Evolutionary conservation across 176 grass and related monocot genomes (phyloP).

Genomic region (Triticum turgidum): DNA sequence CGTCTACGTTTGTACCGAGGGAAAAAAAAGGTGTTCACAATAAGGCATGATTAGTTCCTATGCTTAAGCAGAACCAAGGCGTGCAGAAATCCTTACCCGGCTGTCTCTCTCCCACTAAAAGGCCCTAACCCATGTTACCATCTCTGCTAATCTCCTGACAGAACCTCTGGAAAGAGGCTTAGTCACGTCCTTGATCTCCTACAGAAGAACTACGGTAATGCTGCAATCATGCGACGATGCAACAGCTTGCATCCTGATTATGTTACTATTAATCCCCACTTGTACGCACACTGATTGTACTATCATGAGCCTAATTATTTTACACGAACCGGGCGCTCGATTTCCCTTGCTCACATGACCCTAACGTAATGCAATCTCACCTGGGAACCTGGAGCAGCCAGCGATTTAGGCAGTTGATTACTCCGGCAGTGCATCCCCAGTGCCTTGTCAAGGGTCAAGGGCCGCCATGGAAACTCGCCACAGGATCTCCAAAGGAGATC

Average conservation of each 20-base stretch:
- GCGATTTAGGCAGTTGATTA: conserved; percentile 14
- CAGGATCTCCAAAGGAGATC: conserved; percentile 41
- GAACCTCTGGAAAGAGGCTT: not conserved
- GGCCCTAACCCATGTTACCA: not conserved
- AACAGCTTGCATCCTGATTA: not conserved
- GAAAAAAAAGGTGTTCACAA: too few species aligned
- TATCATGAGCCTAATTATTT: not conserved
- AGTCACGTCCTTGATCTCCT: not conserved
- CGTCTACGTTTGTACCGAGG: too few species aligned
- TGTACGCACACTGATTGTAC: not conserved
- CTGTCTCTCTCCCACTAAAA: not conserved
- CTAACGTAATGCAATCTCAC: conserved; percentile 21
- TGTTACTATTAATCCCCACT: not conserved
- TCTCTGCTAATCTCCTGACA: not conserved
- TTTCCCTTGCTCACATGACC: not conserved
- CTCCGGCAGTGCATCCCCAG: conserved; percentile 19
- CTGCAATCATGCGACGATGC: conserved; percentile 13
- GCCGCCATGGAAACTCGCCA: not conserved
- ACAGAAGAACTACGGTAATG: not conserved
- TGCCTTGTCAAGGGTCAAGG: conserved; percentile 42
- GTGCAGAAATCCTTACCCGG: too few species aligned
- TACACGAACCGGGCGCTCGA: not conserved
- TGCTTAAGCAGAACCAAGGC: too few species aligned
- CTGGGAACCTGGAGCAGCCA: conserved; percentile 42
- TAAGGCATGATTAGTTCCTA: not conserved